Percentiles rank a stretch among this genome's conserved stretches.
These are phyloP conservation scores for Epichloe baconii DNA, from an alignment of 2,329 filamentous ascomycete genomes.

Conservation along the genomic window DNA sequence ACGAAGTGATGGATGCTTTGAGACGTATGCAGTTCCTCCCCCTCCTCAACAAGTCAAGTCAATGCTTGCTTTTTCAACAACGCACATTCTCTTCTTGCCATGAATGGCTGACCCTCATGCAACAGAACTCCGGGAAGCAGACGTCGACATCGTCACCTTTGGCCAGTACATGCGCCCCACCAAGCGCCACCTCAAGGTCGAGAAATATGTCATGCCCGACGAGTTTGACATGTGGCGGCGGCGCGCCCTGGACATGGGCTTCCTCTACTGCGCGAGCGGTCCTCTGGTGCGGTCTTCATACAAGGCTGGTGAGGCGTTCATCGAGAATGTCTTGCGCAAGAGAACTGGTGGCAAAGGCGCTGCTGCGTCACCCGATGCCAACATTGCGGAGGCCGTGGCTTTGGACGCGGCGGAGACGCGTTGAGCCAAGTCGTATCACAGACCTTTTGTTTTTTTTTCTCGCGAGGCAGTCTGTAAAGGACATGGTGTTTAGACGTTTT, in stretches of 20 bases:
- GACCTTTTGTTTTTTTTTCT: too few species aligned
- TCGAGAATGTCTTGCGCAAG: slow-evolving; percentile 94
- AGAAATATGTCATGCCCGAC: slow-evolving; percentile 85
- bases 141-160: slow-evolving; percentile 93
- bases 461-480: slow-evolving; percentile 6
- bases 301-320: slow-evolving; percentile 96
- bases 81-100: too few species aligned
- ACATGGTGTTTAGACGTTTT: not conserved
- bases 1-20: slow-evolving; percentile 69
- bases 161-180: slow-evolving; percentile 99
- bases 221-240: slow-evolving; percentile 86
- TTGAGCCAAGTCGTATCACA: not conserved
- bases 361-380: slow-evolving; percentile 12
- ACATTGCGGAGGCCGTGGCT: slow-evolving; percentile 26
- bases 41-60: too few species aligned
- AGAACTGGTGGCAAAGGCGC: slow-evolving; percentile 35
- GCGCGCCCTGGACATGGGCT: slow-evolving; percentile 85
- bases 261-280: slow-evolving; percentile 90
- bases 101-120: not conserved
- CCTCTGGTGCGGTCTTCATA: slow-evolving; percentile 90
- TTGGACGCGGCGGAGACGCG: slow-evolving; percentile 20
- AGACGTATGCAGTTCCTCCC: slow-evolving; percentile 35
- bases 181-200: slow-evolving; percentile 93
- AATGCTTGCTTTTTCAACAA: not conserved
- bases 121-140: slow-evolving; percentile 59